These are phyloP conservation scores for Diaporthe capsici DNA, from an alignment of 2,329 filamentous ascomycete species.

Conservation along the genomic window DNA sequence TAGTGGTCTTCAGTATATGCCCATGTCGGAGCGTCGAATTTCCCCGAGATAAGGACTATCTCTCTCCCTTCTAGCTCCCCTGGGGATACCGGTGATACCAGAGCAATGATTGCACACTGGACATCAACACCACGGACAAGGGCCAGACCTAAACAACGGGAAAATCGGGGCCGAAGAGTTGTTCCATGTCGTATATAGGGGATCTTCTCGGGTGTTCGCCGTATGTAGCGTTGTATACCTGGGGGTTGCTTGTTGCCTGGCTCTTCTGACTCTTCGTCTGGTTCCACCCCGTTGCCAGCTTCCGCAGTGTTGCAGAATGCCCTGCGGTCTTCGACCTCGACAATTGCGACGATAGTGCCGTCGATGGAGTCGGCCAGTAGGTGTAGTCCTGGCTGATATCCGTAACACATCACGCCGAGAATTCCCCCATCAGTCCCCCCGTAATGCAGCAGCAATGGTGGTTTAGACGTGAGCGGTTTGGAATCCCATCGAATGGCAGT, in stretches of 20 bases:
- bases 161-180: slow-evolving; percentile 72
- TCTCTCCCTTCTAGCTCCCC: slow-evolving; percentile 59
- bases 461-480: slow-evolving; percentile 67
- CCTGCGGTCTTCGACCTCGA: slow-evolving; percentile 68
- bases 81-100: slow-evolving; percentile 72
- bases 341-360: slow-evolving; percentile 77
- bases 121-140: slow-evolving; percentile 79
- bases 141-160: slow-evolving; percentile 73
- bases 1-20: slow-evolving; percentile 77
- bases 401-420: slow-evolving; percentile 77
- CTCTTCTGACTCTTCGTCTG: slow-evolving; percentile 26
- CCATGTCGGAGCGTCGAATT: slow-evolving; percentile 78
- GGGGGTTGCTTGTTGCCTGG: background rate
- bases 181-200: slow-evolving; percentile 72
- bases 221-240: slow-evolving; percentile 46
- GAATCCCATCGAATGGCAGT: slow-evolving; percentile 61
- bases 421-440: slow-evolving; percentile 65
- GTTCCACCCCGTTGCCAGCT: too few relatives aligned
- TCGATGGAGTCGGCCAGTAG: slow-evolving; percentile 77
- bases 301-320: slow-evolving; percentile 59
- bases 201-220: slow-evolving; percentile 66
- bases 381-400: slow-evolving; percentile 71
- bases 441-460: slow-evolving; percentile 76
- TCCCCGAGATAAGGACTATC: slow-evolving; percentile 76
- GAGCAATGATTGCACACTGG: slow-evolving; percentile 66